Conservation (phyloP, 768 basidiomycete genomes). For the Kwoniella sp. region DNA sequence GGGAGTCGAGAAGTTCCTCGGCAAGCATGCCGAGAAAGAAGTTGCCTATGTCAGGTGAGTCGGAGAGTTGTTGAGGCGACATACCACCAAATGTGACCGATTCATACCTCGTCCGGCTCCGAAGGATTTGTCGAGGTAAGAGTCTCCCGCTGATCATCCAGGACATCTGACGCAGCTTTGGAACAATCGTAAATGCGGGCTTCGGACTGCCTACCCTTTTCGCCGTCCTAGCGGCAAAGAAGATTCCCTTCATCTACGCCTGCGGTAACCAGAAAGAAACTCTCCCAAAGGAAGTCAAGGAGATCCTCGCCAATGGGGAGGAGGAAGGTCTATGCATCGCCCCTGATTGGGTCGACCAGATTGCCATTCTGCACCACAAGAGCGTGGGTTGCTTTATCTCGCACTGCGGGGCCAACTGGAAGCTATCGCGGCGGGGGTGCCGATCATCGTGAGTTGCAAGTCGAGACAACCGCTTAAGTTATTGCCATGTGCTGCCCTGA, state of each 20-base stretch:
- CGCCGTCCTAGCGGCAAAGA: conserved; percentile 1
- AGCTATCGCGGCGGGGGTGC: conserved; percentile 21
- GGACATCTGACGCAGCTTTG: conserved; percentile 18
- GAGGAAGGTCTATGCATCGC: conserved; percentile 16
- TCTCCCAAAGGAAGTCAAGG: conserved; percentile 12
- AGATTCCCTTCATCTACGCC: conserved; percentile 23
- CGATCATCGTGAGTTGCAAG: conserved; percentile 12
- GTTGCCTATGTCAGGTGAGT: conserved; percentile 25
- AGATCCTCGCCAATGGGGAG: conserved; percentile 8
- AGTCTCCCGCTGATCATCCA: too few relatives aligned
- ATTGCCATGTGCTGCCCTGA: too few relatives aligned
- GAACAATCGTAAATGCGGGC: conserved; percentile 23
- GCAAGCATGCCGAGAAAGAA: conserved; percentile 9
- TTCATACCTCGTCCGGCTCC: too few relatives aligned
- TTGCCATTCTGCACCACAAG: conserved; percentile 19
- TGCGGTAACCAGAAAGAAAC: conserved; percentile 20
- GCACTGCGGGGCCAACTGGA: conserved; percentile 29
- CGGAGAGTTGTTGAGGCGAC: neutral
- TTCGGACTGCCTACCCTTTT: conserved; percentile 8
- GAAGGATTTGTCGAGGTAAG: too few relatives aligned
- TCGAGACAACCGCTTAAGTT: neutral
- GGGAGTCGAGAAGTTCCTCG: conserved; percentile 19
- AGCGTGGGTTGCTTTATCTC: conserved; percentile 12
- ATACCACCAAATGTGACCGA: neutral
- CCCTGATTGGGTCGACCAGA: conserved; percentile 27